A percentile compares a stretch with the other conserved stretches of the same genome.
Evolutionary conservation across 1,139 yeast species (phyloP).

Genomic region (Magnusiomyces ingens): DNA sequence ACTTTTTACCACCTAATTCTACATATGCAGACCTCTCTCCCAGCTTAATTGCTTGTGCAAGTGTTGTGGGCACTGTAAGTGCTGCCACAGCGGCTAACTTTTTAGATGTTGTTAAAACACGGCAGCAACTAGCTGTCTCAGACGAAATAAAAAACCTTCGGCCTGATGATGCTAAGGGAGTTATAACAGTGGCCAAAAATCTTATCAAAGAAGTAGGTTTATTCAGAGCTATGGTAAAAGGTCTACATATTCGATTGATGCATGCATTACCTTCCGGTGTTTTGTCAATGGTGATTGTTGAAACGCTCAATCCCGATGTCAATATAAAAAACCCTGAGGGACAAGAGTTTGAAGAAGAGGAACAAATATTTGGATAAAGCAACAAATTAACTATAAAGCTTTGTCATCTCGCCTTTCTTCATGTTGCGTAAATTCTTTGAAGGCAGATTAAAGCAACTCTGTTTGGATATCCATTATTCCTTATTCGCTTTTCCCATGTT

Average conservation of each 20-base stretch:
- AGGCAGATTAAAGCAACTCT: too few species aligned
- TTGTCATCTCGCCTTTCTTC: too few species aligned
- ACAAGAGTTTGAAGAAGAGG: constrained; percentile 12
- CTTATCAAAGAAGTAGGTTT: constrained; percentile 36
- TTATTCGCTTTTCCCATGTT: too few species aligned
- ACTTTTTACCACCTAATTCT: constrained; percentile 3
- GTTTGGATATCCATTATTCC: too few species aligned
- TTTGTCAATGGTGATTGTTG: constrained; percentile 38
- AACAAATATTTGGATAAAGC: not conserved
- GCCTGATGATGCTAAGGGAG: constrained; percentile 36
- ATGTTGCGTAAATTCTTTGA: too few species aligned
- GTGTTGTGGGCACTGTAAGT: constrained; percentile 35
- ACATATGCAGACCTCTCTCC: constrained; percentile 21
- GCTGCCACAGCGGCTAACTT: constrained; percentile 38
- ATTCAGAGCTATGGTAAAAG: constrained; percentile 33
- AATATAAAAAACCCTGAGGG: not conserved
- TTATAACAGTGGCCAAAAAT: constrained; percentile 31
- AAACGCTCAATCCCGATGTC: constrained; percentile 35
- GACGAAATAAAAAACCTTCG: constrained; percentile 35
- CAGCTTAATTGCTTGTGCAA: constrained; percentile 32
- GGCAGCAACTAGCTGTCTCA: constrained; percentile 40
- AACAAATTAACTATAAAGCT: not conserved
- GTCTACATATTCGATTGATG: constrained; percentile 35
- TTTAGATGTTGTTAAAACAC: constrained; percentile 38
- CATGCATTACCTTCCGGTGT: constrained; percentile 38